These are phyloP conservation scores for Trametes pubescens DNA, from an alignment of 1,284 basidiomycete genomes.

Conservation along the genomic window DNA sequence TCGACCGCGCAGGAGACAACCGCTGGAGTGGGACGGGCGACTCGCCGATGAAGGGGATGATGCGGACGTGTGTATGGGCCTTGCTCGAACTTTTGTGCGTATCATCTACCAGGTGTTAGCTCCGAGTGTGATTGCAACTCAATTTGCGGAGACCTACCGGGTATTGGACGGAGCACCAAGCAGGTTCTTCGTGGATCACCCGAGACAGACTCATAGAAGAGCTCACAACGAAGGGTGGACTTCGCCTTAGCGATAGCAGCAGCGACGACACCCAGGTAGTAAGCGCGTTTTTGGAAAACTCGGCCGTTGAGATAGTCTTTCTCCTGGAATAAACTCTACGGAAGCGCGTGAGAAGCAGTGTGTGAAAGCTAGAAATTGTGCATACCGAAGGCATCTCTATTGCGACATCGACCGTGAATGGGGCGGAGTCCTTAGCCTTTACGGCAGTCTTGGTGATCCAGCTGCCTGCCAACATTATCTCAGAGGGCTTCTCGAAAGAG, in stretches of 20 bases:
- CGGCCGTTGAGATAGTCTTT: conserved; percentile 94
- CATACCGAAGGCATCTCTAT: conserved; percentile 88
- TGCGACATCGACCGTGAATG: conserved; percentile 84
- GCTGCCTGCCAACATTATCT: conserved; percentile 76
- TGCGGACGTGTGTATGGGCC: conserved; percentile 72
- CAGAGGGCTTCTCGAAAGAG: conserved; percentile 70
- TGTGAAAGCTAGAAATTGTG: conserved; percentile 15
- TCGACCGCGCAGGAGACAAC: conserved; percentile 81
- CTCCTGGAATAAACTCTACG: conserved; percentile 84
- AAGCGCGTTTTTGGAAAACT: conserved; percentile 93
- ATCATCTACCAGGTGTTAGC: conserved; percentile 49
- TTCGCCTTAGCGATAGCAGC: conserved; percentile 62
- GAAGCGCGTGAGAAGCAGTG: not conserved
- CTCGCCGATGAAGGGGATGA: conserved; percentile 74
- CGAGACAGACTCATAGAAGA: conserved; percentile 65
- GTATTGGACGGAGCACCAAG: conserved; percentile 65
- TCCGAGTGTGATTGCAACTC: not conserved
- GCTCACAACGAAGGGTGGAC: conserved; percentile 58
- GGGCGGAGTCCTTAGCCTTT: conserved; percentile 67
- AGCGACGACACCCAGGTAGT: conserved; percentile 88
- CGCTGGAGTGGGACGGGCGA: conserved; percentile 70
- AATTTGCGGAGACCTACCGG: conserved; percentile 52
- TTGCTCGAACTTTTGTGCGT: conserved; percentile 70
- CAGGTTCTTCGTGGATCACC: conserved; percentile 76
- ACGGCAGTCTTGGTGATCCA: conserved; percentile 77